Conservation (phyloP, 306 rosid species). For the Vicia faba region DNA sequence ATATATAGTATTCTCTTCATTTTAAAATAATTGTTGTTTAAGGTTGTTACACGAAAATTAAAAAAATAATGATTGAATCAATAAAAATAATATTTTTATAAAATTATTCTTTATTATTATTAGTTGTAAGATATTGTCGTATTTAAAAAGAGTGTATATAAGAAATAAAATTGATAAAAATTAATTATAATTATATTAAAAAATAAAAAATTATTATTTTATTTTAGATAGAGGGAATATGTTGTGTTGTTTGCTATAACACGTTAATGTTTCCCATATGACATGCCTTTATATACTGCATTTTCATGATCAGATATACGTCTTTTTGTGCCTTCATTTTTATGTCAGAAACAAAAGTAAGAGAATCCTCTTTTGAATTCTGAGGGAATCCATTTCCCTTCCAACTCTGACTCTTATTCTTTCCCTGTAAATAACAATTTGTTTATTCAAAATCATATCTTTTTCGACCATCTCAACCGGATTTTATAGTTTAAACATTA, state of each 20-base stretch:
- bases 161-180: no score
- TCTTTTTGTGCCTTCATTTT: conserved; percentile 23
- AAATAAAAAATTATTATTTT: no score
- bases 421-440: neutral
- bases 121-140: no score
- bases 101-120: no score
- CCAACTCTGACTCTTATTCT: conserved; percentile 9
- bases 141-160: no score
- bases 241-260: conserved; percentile 24
- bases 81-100: no score
- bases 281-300: conserved; percentile 30
- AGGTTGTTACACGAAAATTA: no score
- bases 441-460: conserved; percentile 16
- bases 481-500: neutral
- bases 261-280: conserved; percentile 43
- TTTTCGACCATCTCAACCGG: neutral
- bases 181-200: no score
- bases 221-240: no score
- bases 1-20: conserved; percentile 1
- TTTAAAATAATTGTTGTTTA: no score
- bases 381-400: conserved; percentile 10
- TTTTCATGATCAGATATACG: conserved; percentile 28
- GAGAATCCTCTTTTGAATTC: conserved; percentile 19
- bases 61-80: no score
- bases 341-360: conserved; percentile 22